These are phyloP conservation scores for Aspergillus pseudotamarii DNA, from an alignment of 2,329 filamentous ascomycete species.

Conservation along the genomic window DNA sequence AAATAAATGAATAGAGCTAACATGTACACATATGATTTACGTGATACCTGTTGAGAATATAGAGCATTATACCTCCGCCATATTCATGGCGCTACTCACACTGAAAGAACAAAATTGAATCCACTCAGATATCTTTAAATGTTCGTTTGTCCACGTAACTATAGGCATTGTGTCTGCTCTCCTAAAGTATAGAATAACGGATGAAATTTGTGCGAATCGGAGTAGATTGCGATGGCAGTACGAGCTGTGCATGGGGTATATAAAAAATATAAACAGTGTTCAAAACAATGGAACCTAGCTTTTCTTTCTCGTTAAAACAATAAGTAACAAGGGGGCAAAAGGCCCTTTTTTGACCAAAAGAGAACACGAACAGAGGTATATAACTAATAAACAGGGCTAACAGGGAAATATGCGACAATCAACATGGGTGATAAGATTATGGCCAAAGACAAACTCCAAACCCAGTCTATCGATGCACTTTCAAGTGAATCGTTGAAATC, in stretches of 20 bases:
- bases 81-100: neutral
- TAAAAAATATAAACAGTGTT: too few relatives aligned
- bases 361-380: conserved; percentile 1
- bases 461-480: neutral
- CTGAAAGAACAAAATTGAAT: neutral
- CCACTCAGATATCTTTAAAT: neutral
- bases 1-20: conserved; percentile 19
- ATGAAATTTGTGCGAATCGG: neutral
- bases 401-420: neutral
- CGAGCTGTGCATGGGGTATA: neutral
- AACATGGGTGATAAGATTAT: neutral
- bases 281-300: too few relatives aligned
- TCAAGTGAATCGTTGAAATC: neutral
- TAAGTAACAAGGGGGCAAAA: neutral
- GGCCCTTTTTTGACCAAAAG: neutral
- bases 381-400: neutral
- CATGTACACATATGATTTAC: neutral
- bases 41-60: conserved; percentile 6
- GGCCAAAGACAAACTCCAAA: neutral
- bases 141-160: neutral
- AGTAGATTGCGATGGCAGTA: neutral
- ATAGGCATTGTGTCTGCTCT: neutral
- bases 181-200: too few relatives aligned
- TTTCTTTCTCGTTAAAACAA: neutral
- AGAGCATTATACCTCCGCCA: conserved; percentile 3